Percentiles rank a stretch among this genome's conserved stretches.
Conservation (phyloP, 352 stramenopile genomes). For the Pythium brachiatum region DNA sequence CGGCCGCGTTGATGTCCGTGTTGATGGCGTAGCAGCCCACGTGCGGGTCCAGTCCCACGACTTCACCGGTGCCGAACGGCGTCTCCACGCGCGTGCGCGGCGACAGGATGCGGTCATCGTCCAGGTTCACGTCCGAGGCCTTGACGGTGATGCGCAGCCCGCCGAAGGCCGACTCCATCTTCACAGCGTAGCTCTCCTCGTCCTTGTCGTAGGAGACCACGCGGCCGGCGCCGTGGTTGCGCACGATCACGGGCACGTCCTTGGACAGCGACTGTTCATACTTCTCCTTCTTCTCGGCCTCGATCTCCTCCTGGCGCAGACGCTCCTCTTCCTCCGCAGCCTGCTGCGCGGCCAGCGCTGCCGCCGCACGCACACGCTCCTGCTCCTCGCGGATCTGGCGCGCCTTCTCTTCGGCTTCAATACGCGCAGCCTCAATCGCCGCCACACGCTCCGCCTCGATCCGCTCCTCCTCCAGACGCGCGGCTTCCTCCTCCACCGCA, state of each 20-base stretch:
- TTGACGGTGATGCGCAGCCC: slow-evolving; percentile 72
- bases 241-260: slow-evolving; percentile 84
- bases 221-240: slow-evolving; percentile 61
- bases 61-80: slow-evolving; percentile 77
- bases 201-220: slow-evolving; percentile 80
- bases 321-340: slow-evolving; percentile 49
- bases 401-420: slow-evolving; percentile 28
- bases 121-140: slow-evolving; percentile 67
- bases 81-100: slow-evolving; percentile 83
- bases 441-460: slow-evolving; percentile 25
- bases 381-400: slow-evolving; percentile 29
- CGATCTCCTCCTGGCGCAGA: slow-evolving; percentile 41
- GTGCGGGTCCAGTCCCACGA: slow-evolving; percentile 82
- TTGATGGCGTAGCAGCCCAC: slow-evolving; percentile 89
- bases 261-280: slow-evolving; percentile 86
- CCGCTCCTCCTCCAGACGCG: slow-evolving; percentile 19
- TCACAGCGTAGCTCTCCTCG: slow-evolving; percentile 71
- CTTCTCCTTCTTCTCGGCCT: slow-evolving; percentile 71
- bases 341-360: slow-evolving; percentile 37
- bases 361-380: slow-evolving; percentile 47
- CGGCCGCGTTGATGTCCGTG: slow-evolving; percentile 69
- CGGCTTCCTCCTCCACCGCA: slow-evolving; percentile 32
- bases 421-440: slow-evolving; percentile 26
- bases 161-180: slow-evolving; percentile 62
- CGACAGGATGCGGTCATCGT: slow-evolving; percentile 84